These are phyloP conservation scores for Pisolithus microcarpus DNA, from an alignment of 768 basidiomycete genomes.

Conservation along the genomic window DNA sequence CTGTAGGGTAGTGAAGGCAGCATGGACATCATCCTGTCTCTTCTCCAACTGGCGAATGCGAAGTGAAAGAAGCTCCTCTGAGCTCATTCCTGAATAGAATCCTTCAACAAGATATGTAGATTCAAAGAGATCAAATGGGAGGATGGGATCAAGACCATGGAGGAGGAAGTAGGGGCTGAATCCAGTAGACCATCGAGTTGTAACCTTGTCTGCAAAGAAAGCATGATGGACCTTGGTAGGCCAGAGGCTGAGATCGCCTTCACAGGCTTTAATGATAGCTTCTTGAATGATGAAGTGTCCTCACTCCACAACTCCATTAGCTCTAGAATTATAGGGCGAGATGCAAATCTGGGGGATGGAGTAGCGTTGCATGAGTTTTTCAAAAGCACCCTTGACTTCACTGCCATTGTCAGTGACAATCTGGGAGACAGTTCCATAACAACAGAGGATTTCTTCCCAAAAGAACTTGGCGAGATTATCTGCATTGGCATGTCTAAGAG, in stretches of 20 bases:
- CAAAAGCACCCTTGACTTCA: neutral
- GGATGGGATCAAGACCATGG: constrained; percentile 7
- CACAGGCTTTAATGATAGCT: constrained; percentile 23
- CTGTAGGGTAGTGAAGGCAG: no score
- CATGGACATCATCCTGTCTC: no score
- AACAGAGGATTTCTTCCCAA: constrained; percentile 15
- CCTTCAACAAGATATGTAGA: constrained; percentile 23
- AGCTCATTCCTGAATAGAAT: constrained; percentile 4
- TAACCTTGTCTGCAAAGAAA: constrained; percentile 19
- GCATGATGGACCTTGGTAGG: constrained; percentile 15
- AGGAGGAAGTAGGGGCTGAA: constrained; percentile 20
- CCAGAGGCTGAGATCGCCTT: constrained; percentile 15
- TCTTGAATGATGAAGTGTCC: constrained; percentile 27
- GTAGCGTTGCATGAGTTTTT: neutral
- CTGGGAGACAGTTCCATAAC: neutral
- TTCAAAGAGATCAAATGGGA: constrained; percentile 29
- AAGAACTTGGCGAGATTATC: constrained; percentile 9
- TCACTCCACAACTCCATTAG: constrained; percentile 32
- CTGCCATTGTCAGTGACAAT: neutral
- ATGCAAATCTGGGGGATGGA: constrained; percentile 5
- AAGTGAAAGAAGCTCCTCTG: constrained; percentile 19
- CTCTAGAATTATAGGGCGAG: constrained; percentile 30
- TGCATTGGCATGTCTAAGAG: constrained; percentile 8
- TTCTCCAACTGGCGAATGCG: constrained; percentile 21
- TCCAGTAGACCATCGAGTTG: constrained; percentile 15